Evolutionary conservation across 83 land plant genomes (phyloP).

Genomic region (Thuja plicata): DNA sequence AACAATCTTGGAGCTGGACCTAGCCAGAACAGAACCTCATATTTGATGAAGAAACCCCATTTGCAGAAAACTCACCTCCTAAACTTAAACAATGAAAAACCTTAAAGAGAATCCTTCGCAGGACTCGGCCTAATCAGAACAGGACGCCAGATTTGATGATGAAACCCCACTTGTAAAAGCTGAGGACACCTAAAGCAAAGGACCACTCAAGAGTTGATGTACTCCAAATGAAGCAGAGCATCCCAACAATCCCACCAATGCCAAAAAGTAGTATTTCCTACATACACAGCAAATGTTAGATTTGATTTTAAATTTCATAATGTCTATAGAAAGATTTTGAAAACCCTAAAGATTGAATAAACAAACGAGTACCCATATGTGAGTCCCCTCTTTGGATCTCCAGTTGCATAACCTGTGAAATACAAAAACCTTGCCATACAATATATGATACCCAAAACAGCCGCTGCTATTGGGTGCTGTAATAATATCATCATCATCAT

Average conservation of each 20-base stretch:
- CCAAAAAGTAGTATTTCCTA: not conserved
- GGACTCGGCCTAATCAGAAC: not conserved
- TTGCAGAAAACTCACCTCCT: too few relatives aligned
- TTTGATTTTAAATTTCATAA: not conserved
- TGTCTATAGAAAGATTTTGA: not conserved
- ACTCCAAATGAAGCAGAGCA: not conserved
- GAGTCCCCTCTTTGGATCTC: slow-evolving; percentile 63
- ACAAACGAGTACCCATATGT: slow-evolving; percentile 42
- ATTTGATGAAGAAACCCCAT: too few relatives aligned
- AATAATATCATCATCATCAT: not conserved
- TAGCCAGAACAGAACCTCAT: too few relatives aligned
- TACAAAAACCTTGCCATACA: slow-evolving; percentile 59
- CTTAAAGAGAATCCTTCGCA: too few relatives aligned
- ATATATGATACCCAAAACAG: slow-evolving; percentile 62
- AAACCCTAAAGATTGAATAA: not conserved
- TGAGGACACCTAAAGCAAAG: not conserved
- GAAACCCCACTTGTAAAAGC: not conserved
- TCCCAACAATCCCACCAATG: not conserved
- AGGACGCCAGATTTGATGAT: not conserved
- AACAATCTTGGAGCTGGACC: too few relatives aligned
- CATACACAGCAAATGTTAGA: not conserved
- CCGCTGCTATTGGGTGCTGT: slow-evolving; percentile 48
- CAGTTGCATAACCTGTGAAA: slow-evolving; percentile 85
- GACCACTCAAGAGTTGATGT: not conserved
- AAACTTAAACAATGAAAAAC: too few relatives aligned